Percentiles rank a stretch among this genome's conserved stretches.
Evolutionary conservation across 192 early-diverging fungal species (phyloP).

Genomic region (Coemansia sp.): DNA sequence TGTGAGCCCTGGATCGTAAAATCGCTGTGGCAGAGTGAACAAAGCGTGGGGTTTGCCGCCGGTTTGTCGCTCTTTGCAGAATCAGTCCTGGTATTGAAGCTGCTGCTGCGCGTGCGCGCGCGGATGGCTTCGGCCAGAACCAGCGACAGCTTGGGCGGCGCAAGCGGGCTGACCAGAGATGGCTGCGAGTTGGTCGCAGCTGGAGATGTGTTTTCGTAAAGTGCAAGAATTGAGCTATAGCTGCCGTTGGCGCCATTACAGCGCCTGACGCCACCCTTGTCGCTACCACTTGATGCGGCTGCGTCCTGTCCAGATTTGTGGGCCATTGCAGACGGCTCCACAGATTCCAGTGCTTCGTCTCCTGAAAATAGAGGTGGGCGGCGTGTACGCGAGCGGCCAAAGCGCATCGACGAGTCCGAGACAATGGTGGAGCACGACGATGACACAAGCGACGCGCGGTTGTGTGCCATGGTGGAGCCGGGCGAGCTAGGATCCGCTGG

Average conservation of each 20-base stretch:
- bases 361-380: constrained; percentile 19
- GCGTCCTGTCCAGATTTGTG: not conserved
- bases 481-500: constrained; percentile 23
- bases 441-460: constrained; percentile 46
- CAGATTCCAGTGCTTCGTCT: not conserved
- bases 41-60: constrained; percentile 23
- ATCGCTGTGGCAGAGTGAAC: constrained; percentile 47
- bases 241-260: constrained; percentile 1
- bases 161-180: constrained; percentile 35
- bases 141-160: constrained; percentile 45
- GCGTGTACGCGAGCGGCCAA: constrained; percentile 10
- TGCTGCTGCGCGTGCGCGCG: constrained; percentile 12
- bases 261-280: not conserved
- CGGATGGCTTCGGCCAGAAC: constrained; percentile 42
- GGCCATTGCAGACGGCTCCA: not conserved
- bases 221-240: constrained; percentile 33
- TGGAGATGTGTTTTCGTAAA: constrained; percentile 18
- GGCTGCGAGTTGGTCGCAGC: constrained; percentile 15
- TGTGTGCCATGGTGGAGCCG: constrained; percentile 32
- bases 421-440: constrained; percentile 52
- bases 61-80: not conserved
- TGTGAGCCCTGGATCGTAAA: constrained; percentile 34
- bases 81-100: not conserved
- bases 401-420: constrained; percentile 18
- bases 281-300: not conserved